Evolutionary conservation across 2,329 filamentous ascomycete genomes (phyloP), one percentile per base, ranked within the genome.

Genomic region (Rutstroemia sp.): DNA sequence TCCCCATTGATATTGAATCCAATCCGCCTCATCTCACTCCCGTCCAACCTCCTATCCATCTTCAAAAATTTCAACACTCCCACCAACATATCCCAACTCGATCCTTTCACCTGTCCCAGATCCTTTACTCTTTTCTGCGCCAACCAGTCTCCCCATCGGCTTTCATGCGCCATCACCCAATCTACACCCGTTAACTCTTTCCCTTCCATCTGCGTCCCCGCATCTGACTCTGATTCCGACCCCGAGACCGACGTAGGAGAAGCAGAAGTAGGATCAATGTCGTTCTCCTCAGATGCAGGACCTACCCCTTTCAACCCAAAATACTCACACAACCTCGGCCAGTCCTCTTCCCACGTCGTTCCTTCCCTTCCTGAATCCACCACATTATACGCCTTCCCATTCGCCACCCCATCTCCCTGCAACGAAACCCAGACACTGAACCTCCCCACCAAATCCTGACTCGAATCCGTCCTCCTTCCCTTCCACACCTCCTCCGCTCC

Each of bases 261-360:
- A 34, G 30, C 30, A 10, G 30, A 34, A 3, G 4, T 4, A 34
- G 30, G 27, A 30, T 30, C 9, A 8, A 12, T 30, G 6, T 30
- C 7, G 2, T 8, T 34, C 12, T 12, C 30, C 9, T 34, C 30
- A 9, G 9, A 4, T 34, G 68, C 64, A 3, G 70, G 70, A 48
- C 71, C 66, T 7, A 68, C 71, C 1, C 74, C 75, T 59, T 72
- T 72, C 41, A 77, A 64, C 2, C 73, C 72, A 65, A 77, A 77
- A 60, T 75, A 76, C 6, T 72, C 68, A 61, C 72, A 75, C 46
- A 76, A 72, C 5, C 74, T 61, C 2, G 74, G 73, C 75, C 75
- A 77, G 61, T 76, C 75, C 10, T 65, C 61, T 16, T 68, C 70
- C 75, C 75, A 77, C 2, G 68, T 70, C 5, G 62, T 63, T 1